Conservation (phyloP, 257 asterid species). For the Prunella vulgaris region DNA sequence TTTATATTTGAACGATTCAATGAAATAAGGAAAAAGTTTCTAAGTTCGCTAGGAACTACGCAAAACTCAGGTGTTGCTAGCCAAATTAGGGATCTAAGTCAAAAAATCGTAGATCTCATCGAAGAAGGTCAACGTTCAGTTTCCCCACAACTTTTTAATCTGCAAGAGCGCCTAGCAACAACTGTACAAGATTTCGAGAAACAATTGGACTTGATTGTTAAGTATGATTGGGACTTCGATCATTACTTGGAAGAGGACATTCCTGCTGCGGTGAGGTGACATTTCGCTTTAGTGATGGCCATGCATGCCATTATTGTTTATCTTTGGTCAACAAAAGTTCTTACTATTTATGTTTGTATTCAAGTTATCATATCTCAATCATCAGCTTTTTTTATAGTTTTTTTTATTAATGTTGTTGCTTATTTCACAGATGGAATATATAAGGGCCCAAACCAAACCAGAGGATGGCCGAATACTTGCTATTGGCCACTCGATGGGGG, state of each 20-base stretch:
- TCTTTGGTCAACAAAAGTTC: not conserved
- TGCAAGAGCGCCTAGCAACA: conserved; percentile 68
- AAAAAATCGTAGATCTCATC: conserved; percentile 68
- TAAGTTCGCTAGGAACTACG: conserved; percentile 58
- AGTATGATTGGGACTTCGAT: conserved; percentile 97
- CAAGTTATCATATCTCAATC: conserved; percentile 1
- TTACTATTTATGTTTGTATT: conserved; percentile 1
- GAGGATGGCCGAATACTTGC: conserved; percentile 84
- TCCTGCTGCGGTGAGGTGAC: conserved; percentile 99
- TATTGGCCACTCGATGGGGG: conserved; percentile 98
- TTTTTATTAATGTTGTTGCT: conserved; percentile 16
- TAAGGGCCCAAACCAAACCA: conserved; percentile 66
- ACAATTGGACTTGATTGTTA: conserved; percentile 84
- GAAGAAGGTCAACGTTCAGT: conserved; percentile 95
- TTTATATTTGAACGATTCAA: conserved; percentile 57
- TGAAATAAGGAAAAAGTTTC: conserved; percentile 53
- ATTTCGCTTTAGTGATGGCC: conserved; percentile 38
- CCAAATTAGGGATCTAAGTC: conserved; percentile 75
- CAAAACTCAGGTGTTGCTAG: conserved; percentile 64
- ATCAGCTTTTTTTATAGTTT: conserved; percentile 11
- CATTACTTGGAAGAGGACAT: conserved; percentile 93
- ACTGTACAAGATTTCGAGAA: conserved; percentile 89
- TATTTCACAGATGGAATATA: conserved; percentile 68
- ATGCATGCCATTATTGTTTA: conserved; percentile 22
- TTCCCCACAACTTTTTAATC: conserved; percentile 73